Conservation (phyloP, 2,329 filamentous ascomycete species). For the Fusarium illudens region DNA sequence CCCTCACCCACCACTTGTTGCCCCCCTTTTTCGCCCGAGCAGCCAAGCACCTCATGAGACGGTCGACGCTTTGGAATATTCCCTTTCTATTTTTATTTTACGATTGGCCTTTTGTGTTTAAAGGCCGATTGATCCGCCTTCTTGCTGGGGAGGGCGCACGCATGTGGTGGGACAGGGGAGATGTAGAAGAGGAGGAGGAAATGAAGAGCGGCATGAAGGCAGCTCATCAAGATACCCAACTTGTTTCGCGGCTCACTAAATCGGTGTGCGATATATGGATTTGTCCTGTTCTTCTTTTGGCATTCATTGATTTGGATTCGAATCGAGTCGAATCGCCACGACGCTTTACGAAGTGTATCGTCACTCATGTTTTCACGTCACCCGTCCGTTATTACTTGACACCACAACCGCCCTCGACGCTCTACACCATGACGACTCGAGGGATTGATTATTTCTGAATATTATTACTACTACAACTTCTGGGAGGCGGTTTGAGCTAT, state of each 20-base stretch:
- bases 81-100: slow-evolving; percentile 15
- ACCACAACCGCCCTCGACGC: slow-evolving; percentile 9
- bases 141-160: slow-evolving; percentile 20
- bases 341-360: slow-evolving; percentile 24
- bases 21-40: slow-evolving; percentile 36
- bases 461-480: slow-evolving; percentile 7
- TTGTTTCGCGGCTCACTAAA: slow-evolving; percentile 49
- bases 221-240: slow-evolving; percentile 53
- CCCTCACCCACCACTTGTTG: slow-evolving; percentile 25
- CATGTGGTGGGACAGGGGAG: slow-evolving; percentile 11
- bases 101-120: slow-evolving; percentile 17
- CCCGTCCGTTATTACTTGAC: slow-evolving; percentile 18
- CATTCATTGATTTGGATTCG: slow-evolving; percentile 27
- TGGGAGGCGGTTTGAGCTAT: slow-evolving; percentile 8
- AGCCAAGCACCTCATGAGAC: slow-evolving; percentile 35
- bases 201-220: slow-evolving; percentile 39
- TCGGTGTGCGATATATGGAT: slow-evolving; percentile 45
- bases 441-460: neutral
- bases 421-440: neutral
- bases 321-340: slow-evolving; percentile 19
- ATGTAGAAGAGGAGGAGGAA: slow-evolving; percentile 32
- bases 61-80: slow-evolving; percentile 27
- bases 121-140: slow-evolving; percentile 22
- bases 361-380: slow-evolving; percentile 27
- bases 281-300: slow-evolving; percentile 34